phyloP scores from a whole-genome alignment of 2,329 filamentous ascomycete genomes.

The Aspergillus unguis region DNA sequence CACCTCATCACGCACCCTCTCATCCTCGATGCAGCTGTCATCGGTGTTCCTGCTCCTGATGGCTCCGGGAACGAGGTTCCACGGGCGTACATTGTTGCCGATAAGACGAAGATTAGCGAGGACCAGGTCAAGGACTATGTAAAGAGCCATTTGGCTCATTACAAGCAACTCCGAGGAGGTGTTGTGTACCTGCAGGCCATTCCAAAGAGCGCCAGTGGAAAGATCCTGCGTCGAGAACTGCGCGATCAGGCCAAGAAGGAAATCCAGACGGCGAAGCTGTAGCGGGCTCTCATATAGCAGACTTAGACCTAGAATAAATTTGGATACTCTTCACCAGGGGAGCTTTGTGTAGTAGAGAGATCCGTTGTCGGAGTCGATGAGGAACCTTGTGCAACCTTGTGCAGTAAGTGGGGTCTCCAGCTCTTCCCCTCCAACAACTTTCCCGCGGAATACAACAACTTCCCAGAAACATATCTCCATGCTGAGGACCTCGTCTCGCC shows the following conservation, averaged over 20 bases:
- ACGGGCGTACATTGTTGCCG: conserved; percentile 41
- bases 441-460: conserved; percentile 19
- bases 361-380: neutral
- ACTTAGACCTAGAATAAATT: neutral
- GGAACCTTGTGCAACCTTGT: no score
- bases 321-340: neutral
- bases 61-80: conserved; percentile 29
- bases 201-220: conserved; percentile 32
- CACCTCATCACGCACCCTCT: conserved; percentile 37
- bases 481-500: conserved; percentile 24
- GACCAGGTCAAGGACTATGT: conserved; percentile 40
- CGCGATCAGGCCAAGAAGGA: conserved; percentile 45
- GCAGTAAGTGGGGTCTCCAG: conserved; percentile 1
- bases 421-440: conserved; percentile 9
- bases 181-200: conserved; percentile 38
- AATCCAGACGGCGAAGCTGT: conserved; percentile 17
- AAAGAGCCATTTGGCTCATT: conserved; percentile 38
- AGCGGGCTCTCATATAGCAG: neutral
- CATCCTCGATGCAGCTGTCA: conserved; percentile 42
- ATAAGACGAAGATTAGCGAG: conserved; percentile 30
- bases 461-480: conserved; percentile 20
- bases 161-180: conserved; percentile 46
- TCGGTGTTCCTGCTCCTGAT: conserved; percentile 31
- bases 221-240: conserved; percentile 40
- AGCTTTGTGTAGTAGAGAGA: neutral